Evolutionary conservation across 139 green algal genomes (phyloP).

Genomic region (Chlamydomonas asymmetrica): DNA sequence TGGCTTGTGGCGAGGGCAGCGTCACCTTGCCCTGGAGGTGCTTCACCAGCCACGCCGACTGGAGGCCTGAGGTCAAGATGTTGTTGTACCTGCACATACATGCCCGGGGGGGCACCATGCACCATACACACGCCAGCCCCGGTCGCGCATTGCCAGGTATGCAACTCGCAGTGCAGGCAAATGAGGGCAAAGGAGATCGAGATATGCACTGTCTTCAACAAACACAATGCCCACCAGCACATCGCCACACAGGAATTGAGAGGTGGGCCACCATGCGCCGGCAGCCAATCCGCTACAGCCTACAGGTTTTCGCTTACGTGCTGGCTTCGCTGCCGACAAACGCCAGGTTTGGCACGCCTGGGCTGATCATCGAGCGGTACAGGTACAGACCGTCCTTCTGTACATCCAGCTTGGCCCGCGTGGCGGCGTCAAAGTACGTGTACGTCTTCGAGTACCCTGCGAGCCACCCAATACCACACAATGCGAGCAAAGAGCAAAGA

Average conservation of each 20-base stretch:
- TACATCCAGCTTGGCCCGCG: conserved; percentile 30
- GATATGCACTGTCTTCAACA: too few relatives aligned
- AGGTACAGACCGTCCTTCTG: conserved; percentile 50
- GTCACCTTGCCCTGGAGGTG: conserved; percentile 2
- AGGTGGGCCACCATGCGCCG: too few relatives aligned
- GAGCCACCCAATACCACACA: neutral
- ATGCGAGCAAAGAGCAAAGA: too few relatives aligned
- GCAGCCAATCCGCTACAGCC: too few relatives aligned
- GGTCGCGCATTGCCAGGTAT: too few relatives aligned
- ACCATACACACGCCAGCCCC: too few relatives aligned
- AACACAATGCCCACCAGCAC: too few relatives aligned
- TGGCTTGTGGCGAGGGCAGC: neutral
- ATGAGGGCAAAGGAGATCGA: too few relatives aligned
- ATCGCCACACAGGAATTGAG: too few relatives aligned
- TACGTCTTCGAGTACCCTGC: conserved; percentile 36
- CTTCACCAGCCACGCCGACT: conserved; percentile 36
- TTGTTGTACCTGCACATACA: conserved; percentile 35
- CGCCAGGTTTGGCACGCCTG: conserved; percentile 21
- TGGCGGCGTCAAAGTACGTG: conserved; percentile 31
- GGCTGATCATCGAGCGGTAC: conserved; percentile 37
- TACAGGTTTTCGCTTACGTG: too few relatives aligned
- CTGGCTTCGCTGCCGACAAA: conserved; percentile 37
- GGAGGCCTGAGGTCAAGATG: conserved; percentile 30
- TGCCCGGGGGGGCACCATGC: too few relatives aligned
- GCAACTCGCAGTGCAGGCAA: too few relatives aligned